A percentile compares a stretch with the other conserved stretches of the same genome.
Conservation (phyloP, 2,329 filamentous ascomycete species). For the Diaporthe ilicicola region DNA sequence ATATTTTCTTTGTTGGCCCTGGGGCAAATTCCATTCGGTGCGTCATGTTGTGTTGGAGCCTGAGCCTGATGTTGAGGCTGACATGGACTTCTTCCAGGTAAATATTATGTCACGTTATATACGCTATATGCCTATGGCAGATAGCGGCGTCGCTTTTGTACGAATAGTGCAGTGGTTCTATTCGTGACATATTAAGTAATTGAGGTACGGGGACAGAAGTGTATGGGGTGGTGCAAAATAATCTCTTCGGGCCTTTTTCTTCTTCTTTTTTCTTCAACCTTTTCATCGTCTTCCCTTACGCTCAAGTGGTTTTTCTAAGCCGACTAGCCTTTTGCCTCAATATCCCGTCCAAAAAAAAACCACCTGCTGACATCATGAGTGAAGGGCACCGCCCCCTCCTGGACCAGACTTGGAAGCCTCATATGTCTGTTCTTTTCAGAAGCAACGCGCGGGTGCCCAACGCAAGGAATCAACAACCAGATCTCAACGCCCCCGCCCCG, state of each 20-base stretch:
- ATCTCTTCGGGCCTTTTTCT: too few relatives aligned
- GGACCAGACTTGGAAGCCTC: neutral
- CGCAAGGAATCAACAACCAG: too few relatives aligned
- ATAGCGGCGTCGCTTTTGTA: too few relatives aligned
- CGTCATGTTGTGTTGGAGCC: neutral
- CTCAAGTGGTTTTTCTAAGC: neutral
- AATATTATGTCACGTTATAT: too few relatives aligned
- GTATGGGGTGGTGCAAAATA: neutral
- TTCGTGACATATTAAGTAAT: neutral
- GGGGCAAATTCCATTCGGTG: neutral
- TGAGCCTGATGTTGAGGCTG: neutral
- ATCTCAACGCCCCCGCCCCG: neutral
- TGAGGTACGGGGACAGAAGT: neutral
- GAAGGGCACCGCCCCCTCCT: neutral
- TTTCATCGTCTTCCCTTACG: neutral
- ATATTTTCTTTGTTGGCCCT: neutral
- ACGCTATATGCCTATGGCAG: too few relatives aligned
- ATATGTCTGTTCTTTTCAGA: neutral
- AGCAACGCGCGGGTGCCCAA: neutral
- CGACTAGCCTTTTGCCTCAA: neutral
- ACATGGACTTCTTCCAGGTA: neutral
- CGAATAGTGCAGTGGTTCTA: too few relatives aligned
- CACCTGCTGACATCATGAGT: neutral
- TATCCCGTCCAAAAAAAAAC: neutral
- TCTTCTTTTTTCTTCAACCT: neutral